These are phyloP conservation scores for Alternaria alternata DNA, from an alignment of 2,329 filamentous ascomycete genomes.

Conservation along the genomic window DNA sequence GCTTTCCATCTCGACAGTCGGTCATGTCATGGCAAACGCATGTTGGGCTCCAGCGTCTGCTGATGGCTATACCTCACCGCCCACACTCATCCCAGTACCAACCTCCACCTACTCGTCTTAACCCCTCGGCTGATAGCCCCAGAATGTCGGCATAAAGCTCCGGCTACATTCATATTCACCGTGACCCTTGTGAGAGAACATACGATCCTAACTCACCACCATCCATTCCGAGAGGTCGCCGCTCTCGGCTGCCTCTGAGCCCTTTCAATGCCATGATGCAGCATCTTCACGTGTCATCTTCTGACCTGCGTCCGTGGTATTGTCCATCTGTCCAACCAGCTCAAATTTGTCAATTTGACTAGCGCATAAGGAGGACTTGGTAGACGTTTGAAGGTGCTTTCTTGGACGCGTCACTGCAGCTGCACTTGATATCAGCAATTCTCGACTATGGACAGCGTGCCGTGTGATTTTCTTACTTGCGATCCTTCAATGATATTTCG, in stretches of 20 bases:
- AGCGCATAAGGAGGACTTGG: background rate
- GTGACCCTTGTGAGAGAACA: background rate
- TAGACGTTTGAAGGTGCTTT: background rate
- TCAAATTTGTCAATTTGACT: background rate
- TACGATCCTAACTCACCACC: background rate
- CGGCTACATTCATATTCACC: background rate
- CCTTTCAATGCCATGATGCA: background rate
- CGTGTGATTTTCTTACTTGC: background rate
- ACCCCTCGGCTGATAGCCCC: background rate
- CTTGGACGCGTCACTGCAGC: background rate
- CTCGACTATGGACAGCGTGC: background rate
- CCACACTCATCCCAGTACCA: background rate
- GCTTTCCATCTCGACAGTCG: background rate
- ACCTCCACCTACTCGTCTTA: background rate
- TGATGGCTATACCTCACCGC: background rate
- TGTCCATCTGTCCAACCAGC: background rate
- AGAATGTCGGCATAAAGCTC: background rate
- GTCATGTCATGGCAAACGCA: background rate
- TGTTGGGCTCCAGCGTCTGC: too few relatives aligned
- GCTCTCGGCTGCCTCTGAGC: background rate
- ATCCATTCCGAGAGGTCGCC: background rate
- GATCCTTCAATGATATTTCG: too few relatives aligned
- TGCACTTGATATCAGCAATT: background rate
- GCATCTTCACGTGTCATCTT: background rate
- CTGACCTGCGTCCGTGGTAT: background rate